Base-by-base conservation (phyloP, 768 basidiomycete species). In the Russula ochroleuca region DNA sequence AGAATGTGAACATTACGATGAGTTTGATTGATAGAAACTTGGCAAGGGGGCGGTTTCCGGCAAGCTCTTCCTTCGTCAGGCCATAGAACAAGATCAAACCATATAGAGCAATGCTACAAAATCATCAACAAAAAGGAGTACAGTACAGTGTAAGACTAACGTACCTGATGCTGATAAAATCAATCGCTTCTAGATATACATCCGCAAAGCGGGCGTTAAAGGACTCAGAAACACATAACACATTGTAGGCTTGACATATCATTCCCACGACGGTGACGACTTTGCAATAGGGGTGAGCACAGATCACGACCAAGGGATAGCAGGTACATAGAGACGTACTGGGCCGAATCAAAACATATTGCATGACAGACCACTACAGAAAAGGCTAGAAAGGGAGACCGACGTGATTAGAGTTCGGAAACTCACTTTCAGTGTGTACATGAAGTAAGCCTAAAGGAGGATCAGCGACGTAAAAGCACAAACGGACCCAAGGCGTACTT, bases 1-100 rank as follows among this genome's bases (percentile, higher is more conserved):
- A 96, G 73, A 91, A 94, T 0, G 92, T 94, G 72, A 89, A 85
- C 84, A 93, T 85, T 49, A 93, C 88, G 55, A 92, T 89, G 38
- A 90, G 76, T 73, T 95, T 95, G 78, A 96, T 94, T 3, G 84
- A 77, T 65, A 95, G 71, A 73, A 96, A 96, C 77, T 95, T 95
- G 31, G 87, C 83, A 33, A 94, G 76, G 37, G 93, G 94, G 33
- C 87, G 80, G 19, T 84, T 80, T 38, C 87, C 90, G 59, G 70
- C 76, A 17, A 96, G 82, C 68, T 94, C 93, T 19, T 89, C 85
- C 63, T 85, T 83, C 53, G 85, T 91, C 52, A 96, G 78, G 21
- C 82, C 86, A 71, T 95, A 95, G 74, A 94, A 93, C 15, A 93
- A 68, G 17, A 95, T 70, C 9, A 97, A 77, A 8, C 92, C 94